A percentile compares a stretch with the other conserved stretches of the same genome.
phyloP scores from a whole-genome alignment of 352 stramenopile genomes.

The Pseudoperonospora humuli region DNA sequence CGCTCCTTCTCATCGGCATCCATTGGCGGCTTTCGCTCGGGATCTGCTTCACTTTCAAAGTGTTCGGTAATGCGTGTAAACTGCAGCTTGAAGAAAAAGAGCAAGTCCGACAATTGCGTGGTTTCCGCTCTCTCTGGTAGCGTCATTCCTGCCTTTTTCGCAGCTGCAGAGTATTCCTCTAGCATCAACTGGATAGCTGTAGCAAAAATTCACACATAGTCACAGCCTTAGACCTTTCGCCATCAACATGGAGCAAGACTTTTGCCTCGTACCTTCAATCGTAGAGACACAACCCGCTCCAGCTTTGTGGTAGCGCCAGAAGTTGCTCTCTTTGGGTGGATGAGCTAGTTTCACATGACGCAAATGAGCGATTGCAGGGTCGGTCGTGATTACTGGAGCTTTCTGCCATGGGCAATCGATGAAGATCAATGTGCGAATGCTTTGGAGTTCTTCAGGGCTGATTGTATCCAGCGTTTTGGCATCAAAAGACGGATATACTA shows the following conservation, averaged over 20 bases:
- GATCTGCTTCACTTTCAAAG: slow-evolving; percentile 48
- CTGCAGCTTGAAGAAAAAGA: slow-evolving; percentile 83
- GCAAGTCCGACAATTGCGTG: slow-evolving; percentile 46
- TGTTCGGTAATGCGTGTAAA: slow-evolving; percentile 54
- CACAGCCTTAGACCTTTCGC: background rate
- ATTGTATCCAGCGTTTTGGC: slow-evolving; percentile 60
- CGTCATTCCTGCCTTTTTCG: slow-evolving; percentile 22
- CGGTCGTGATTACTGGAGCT: slow-evolving; percentile 58
- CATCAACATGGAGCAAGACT: too few species aligned
- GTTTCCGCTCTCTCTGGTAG: slow-evolving; percentile 26
- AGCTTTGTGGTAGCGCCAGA: slow-evolving; percentile 84
- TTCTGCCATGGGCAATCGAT: slow-evolving; percentile 87
- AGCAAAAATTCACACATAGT: slow-evolving; percentile 2
- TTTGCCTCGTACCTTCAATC: slow-evolving; percentile 64
- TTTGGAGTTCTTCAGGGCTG: slow-evolving; percentile 41
- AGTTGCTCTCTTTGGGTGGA: slow-evolving; percentile 75
- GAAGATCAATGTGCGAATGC: slow-evolving; percentile 68
- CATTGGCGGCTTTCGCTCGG: slow-evolving; percentile 66
- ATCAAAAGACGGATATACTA: slow-evolving; percentile 77
- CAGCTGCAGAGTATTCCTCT: slow-evolving; percentile 54
- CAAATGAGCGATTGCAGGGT: slow-evolving; percentile 44
- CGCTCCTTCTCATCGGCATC: slow-evolving; percentile 74
- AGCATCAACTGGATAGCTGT: slow-evolving; percentile 80
- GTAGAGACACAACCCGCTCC: slow-evolving; percentile 82
- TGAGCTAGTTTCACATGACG: slow-evolving; percentile 73